A percentile compares a stretch with the other conserved stretches of the same genome.
These are phyloP conservation scores for Lentinula detonsa DNA, from an alignment of 768 basidiomycete genomes.

Conservation along the genomic window DNA sequence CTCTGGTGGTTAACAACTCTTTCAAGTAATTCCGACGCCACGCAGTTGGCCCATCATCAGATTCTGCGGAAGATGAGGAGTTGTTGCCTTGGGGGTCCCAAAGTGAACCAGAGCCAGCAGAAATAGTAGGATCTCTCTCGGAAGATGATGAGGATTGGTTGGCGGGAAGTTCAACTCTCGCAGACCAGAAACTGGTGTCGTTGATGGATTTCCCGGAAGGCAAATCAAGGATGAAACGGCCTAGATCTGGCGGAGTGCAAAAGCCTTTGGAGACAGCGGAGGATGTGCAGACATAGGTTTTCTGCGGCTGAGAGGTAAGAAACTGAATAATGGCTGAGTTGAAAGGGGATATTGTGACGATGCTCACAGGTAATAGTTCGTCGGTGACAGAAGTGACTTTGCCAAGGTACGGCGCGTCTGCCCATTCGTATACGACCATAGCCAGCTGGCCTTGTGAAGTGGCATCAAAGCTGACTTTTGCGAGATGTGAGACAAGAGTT, in stretches of 20 bases:
- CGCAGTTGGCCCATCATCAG: slow-evolving; percentile 31
- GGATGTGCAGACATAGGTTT: slow-evolving; percentile 90
- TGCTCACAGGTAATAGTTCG: slow-evolving; percentile 60
- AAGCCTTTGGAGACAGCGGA: slow-evolving; percentile 66
- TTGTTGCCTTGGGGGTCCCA: slow-evolving; percentile 25
- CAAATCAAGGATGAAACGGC: slow-evolving; percentile 84
- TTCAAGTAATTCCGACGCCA: slow-evolving; percentile 28
- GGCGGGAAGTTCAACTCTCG: slow-evolving; percentile 59
- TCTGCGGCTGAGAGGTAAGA: slow-evolving; percentile 46
- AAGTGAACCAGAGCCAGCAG: neutral
- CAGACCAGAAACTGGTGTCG: slow-evolving; percentile 85
- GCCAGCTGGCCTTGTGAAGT: slow-evolving; percentile 83
- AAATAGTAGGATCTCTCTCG: slow-evolving; percentile 4
- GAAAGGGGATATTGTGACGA: neutral
- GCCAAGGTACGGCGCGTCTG: slow-evolving; percentile 80
- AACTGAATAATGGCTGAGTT: slow-evolving; percentile 8
- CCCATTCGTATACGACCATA: slow-evolving; percentile 96
- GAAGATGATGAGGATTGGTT: slow-evolving; percentile 16
- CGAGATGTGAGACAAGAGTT: slow-evolving; percentile 5
- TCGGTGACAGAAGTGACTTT: slow-evolving; percentile 49
- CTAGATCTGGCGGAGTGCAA: slow-evolving; percentile 66
- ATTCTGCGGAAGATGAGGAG: slow-evolving; percentile 31
- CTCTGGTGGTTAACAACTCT: slow-evolving; percentile 13
- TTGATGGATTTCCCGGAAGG: slow-evolving; percentile 55
- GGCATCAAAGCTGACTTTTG: slow-evolving; percentile 69